Conservation (phyloP, 2,329 filamentous ascomycete species). For the Colletotrichum spaethianum region DNA sequence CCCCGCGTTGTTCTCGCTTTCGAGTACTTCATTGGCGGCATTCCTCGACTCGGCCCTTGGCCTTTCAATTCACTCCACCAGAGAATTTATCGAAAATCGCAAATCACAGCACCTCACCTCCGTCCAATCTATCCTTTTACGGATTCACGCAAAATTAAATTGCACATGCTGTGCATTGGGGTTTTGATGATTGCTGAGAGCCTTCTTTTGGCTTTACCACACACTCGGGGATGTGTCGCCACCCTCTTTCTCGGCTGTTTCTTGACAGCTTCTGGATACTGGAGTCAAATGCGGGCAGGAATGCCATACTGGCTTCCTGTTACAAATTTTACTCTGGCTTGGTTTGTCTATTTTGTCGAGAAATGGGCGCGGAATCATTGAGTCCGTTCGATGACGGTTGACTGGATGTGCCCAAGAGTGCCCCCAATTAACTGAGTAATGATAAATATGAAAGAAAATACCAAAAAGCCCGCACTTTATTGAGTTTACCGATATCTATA, state of each 20-base stretch:
- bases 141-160: neutral
- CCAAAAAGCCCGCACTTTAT: too few species aligned
- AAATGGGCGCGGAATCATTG: neutral
- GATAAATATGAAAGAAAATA: too few species aligned
- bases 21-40: slow-evolving; percentile 30
- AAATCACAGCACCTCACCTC: slow-evolving; percentile 23
- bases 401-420: too few species aligned
- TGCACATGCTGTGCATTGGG: slow-evolving; percentile 20
- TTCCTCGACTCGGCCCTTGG: slow-evolving; percentile 20
- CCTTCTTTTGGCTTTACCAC: neutral
- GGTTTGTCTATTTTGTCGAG: slow-evolving; percentile 5
- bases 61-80: slow-evolving; percentile 29
- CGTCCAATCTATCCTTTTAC: slow-evolving; percentile 25
- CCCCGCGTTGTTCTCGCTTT: slow-evolving; percentile 8
- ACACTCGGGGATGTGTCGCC: neutral
- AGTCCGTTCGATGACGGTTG: neutral
- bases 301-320: slow-evolving; percentile 28
- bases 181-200: slow-evolving; percentile 12
- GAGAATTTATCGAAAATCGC: slow-evolving; percentile 32
- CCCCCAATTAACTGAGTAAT: too few species aligned
- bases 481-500: too few species aligned
- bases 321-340: slow-evolving; percentile 1
- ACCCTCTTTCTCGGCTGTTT: slow-evolving; percentile 20
- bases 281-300: slow-evolving; percentile 6
- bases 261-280: slow-evolving; percentile 14